These are phyloP conservation scores for Pseudoperonospora humuli DNA, from an alignment of 352 stramenopile species.

Conservation along the genomic window DNA sequence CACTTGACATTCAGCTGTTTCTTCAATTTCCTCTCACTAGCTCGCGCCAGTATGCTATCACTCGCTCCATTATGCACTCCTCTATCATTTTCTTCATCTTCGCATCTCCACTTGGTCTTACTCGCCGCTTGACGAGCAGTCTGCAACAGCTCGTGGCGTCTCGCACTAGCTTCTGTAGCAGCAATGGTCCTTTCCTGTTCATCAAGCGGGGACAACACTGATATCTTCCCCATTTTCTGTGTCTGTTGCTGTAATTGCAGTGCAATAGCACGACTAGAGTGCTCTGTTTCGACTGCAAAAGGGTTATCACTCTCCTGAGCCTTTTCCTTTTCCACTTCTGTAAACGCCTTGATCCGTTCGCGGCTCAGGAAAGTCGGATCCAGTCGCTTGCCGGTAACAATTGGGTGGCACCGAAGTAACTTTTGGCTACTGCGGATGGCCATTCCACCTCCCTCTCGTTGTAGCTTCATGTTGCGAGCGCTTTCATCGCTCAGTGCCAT, in stretches of 20 bases:
- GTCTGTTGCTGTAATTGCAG: constrained; percentile 23
- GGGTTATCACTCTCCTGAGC: constrained; percentile 4
- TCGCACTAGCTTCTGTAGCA: constrained; percentile 47
- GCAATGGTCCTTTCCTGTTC: constrained; percentile 33
- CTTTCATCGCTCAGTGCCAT: constrained; percentile 22
- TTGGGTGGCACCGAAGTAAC: constrained; percentile 1
- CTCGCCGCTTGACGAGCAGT: constrained; percentile 7
- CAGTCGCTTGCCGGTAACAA: constrained; percentile 27
- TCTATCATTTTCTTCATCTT: constrained; percentile 7
- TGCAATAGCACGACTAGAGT: constrained; percentile 38
- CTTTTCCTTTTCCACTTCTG: constrained; percentile 10
- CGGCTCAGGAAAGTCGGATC: constrained; percentile 52
- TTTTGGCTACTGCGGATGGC: constrained; percentile 13
- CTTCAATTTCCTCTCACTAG: constrained; percentile 45
- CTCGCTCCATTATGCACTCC: background rate
- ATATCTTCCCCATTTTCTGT: constrained; percentile 6
- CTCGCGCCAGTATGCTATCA: constrained; percentile 28
- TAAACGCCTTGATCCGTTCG: constrained; percentile 29
- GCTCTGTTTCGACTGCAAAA: constrained; percentile 22
- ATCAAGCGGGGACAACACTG: constrained; percentile 10
- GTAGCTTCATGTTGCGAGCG: constrained; percentile 18
- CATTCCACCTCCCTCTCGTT: constrained; percentile 9
- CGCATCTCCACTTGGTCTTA: constrained; percentile 9
- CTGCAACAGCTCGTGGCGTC: constrained; percentile 16
- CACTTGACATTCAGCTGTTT: constrained; percentile 64